Evolutionary conservation across 305 asterid species (phyloP).

Genomic region (Euphrasia arctica): DNA sequence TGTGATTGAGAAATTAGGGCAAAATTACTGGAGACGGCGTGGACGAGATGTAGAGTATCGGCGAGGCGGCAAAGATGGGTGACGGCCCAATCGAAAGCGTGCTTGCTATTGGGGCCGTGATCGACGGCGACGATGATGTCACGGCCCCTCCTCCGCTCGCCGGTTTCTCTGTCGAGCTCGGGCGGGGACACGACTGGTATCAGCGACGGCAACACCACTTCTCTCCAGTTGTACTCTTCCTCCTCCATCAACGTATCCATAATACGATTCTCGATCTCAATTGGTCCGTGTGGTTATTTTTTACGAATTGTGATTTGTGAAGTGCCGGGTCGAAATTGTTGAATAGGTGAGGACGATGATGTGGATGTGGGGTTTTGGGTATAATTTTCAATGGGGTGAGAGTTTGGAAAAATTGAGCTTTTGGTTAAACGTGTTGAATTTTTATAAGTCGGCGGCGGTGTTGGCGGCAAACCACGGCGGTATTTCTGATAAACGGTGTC

Average conservation of each 20-base stretch:
- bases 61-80: conserved; percentile 90
- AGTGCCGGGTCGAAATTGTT: background rate
- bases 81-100: conserved; percentile 90
- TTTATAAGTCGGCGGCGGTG: background rate
- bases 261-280: background rate
- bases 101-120: conserved; percentile 89
- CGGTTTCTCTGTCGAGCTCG: conserved; percentile 68
- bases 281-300: background rate
- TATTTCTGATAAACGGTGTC: background rate
- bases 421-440: background rate
- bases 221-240: conserved; percentile 80
- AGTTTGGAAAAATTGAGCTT: background rate
- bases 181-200: conserved; percentile 58
- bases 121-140: conserved; percentile 72
- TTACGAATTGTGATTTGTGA: background rate
- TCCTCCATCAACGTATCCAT: conserved; percentile 71
- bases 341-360: background rate
- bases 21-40: conserved; percentile 56
- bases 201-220: conserved; percentile 60
- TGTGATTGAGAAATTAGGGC: background rate
- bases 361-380: background rate
- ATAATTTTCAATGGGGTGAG: background rate
- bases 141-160: conserved; percentile 84
- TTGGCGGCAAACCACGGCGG: background rate
- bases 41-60: conserved; percentile 79